Conservation (phyloP, 228 moss, liverwort and hornwort species). For the Sphagnum fallax region DNA sequence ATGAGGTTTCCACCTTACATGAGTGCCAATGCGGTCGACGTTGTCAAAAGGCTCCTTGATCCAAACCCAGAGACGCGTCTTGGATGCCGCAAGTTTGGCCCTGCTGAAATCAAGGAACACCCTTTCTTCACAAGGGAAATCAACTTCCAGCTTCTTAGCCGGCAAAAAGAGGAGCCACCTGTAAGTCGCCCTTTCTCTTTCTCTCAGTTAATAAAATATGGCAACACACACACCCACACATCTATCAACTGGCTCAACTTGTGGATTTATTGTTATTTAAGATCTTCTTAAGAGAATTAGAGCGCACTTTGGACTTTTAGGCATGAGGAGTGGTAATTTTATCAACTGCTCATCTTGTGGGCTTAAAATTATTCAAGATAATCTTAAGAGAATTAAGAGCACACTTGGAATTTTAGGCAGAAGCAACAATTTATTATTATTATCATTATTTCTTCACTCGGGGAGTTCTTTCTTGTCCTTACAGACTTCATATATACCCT, state of each 20-base stretch:
- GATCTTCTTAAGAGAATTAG: neutral
- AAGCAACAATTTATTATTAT: neutral
- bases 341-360: neutral
- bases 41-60: conserved; percentile 67
- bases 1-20: conserved; percentile 70
- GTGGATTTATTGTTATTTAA: neutral
- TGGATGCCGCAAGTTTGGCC: conserved; percentile 65
- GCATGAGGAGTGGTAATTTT: neutral
- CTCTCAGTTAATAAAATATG: neutral
- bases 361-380: too few relatives aligned
- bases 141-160: conserved; percentile 84
- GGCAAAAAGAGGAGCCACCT: conserved; percentile 88
- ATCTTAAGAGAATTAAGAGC: neutral
- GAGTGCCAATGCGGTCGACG: conserved; percentile 61
- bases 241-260: neutral
- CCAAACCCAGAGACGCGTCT: conserved; percentile 90
- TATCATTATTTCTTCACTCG: neutral
- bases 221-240: neutral
- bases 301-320: neutral
- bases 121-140: conserved; percentile 84
- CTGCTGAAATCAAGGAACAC: conserved; percentile 74
- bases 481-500: neutral
- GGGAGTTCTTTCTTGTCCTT: neutral
- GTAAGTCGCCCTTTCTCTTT: conserved; percentile 31
- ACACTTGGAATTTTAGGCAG: neutral